These are phyloP conservation scores for Wickerhamiella pararugosa DNA, from an alignment of 1,139 yeast genomes.

Conservation along the genomic window DNA sequence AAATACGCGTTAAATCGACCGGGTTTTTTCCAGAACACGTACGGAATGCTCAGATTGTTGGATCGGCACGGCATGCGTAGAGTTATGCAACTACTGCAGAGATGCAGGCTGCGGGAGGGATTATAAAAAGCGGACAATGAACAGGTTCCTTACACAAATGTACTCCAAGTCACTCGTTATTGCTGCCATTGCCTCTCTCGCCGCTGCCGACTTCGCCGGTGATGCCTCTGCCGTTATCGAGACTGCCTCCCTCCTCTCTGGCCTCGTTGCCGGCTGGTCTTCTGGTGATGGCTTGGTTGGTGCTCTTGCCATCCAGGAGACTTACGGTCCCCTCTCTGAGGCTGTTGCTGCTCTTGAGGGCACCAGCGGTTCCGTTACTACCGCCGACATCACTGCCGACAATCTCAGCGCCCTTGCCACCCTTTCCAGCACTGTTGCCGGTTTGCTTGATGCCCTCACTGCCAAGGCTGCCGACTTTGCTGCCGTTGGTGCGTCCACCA, in stretches of 20 bases:
- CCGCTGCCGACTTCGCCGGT: constrained; percentile 7
- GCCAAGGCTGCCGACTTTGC: constrained; percentile 7
- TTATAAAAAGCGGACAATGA: no score
- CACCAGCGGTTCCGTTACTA: constrained; percentile 4
- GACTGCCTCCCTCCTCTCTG: constrained; percentile 7
- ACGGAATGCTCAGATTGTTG: no score
- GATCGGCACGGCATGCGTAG: no score
- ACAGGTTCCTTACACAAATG: neutral
- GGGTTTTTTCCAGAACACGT: no score
- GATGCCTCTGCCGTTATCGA: constrained; percentile 6
- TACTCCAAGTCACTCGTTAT: neutral
- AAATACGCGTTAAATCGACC: no score
- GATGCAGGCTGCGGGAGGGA: no score
- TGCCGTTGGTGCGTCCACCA: constrained; percentile 5
- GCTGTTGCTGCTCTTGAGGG: constrained; percentile 9
- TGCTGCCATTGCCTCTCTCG: constrained; percentile 7
- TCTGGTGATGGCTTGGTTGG: constrained; percentile 13
- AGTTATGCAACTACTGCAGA: no score
- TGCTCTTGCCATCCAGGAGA: constrained; percentile 16
- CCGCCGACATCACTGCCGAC: constrained; percentile 5
- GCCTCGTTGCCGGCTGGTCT: constrained; percentile 10
- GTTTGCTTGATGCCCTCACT: constrained; percentile 7
- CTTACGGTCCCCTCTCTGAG: constrained; percentile 8
- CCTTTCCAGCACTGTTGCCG: constrained; percentile 4
- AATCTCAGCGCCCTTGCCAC: neutral